Percentiles rank a stretch among this genome's conserved stretches.
Evolutionary conservation across 106 monocot genomes (phyloP).

Genomic region (Phalaenopsis equestris): DNA sequence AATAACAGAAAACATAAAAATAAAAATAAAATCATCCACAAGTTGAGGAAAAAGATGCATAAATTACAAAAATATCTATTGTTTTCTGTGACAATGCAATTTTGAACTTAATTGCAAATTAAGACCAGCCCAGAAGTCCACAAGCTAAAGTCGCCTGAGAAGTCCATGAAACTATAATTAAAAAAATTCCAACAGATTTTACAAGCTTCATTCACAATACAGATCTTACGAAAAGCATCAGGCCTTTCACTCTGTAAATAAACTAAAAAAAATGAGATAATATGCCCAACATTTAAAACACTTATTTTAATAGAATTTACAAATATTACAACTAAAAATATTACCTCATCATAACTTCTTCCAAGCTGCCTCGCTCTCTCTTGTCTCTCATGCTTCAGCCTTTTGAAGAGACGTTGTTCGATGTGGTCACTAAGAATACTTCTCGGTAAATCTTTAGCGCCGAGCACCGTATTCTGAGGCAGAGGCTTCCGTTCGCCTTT

Average conservation of each 20-base stretch:
- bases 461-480: constrained; percentile 82
- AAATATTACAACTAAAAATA: background rate
- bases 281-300: background rate
- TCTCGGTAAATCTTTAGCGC: constrained; percentile 85
- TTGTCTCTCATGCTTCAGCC: constrained; percentile 61
- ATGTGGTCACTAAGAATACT: constrained; percentile 81
- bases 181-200: background rate
- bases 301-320: background rate
- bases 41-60: background rate
- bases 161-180: background rate
- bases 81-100: background rate
- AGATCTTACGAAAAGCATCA: background rate
- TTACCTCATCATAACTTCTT: constrained; percentile 71
- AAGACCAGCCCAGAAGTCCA: background rate
- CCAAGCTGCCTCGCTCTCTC: constrained; percentile 63
- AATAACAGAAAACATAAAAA: no score
- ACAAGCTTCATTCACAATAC: background rate
- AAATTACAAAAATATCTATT: background rate
- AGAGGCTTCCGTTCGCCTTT: constrained; percentile 71
- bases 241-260: background rate
- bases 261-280: background rate
- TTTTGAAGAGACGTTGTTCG: constrained; percentile 59
- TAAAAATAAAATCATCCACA: background rate
- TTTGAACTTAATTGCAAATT: background rate
- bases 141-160: background rate